A percentile compares a stretch with the other conserved stretches of the same genome.
phyloP scores from a whole-genome alignment of 176 grass and related monocot species.

The Saccharum spontaneum region DNA sequence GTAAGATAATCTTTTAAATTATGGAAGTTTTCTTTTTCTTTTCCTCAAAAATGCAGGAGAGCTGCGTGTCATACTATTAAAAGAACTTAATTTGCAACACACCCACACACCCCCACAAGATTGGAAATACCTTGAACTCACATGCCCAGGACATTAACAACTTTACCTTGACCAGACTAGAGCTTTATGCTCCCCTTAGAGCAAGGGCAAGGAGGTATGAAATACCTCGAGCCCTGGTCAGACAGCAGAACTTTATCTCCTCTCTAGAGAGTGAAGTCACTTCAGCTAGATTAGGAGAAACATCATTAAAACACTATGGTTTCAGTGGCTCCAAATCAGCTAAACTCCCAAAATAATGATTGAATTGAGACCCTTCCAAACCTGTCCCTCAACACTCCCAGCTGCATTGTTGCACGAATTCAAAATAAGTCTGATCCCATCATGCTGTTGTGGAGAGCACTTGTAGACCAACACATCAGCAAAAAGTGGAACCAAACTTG shows the following conservation, averaged over 20 bases:
- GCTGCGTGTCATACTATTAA: neutral
- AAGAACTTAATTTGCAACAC: neutral
- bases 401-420: neutral
- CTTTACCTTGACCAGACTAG: neutral
- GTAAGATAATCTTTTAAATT: slow-evolving; percentile 12
- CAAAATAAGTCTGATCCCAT: neutral
- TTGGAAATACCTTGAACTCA: neutral
- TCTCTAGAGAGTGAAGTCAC: neutral
- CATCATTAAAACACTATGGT: neutral
- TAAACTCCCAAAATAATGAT: neutral
- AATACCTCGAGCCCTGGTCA: too few relatives aligned
- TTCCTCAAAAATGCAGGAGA: neutral
- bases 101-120: neutral
- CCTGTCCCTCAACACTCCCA: neutral
- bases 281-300: neutral
- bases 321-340: neutral
- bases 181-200: neutral
- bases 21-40: neutral
- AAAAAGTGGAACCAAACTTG: neutral
- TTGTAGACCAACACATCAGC: neutral
- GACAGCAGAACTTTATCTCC: neutral
- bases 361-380: neutral
- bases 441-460: neutral
- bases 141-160: neutral
- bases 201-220: neutral